A percentile compares a stretch with the other conserved stretches of the same genome.
These are phyloP conservation scores for Ceratocystis eucalypticola DNA, from an alignment of 2,329 filamentous ascomycete genomes.

Conservation along the genomic window DNA sequence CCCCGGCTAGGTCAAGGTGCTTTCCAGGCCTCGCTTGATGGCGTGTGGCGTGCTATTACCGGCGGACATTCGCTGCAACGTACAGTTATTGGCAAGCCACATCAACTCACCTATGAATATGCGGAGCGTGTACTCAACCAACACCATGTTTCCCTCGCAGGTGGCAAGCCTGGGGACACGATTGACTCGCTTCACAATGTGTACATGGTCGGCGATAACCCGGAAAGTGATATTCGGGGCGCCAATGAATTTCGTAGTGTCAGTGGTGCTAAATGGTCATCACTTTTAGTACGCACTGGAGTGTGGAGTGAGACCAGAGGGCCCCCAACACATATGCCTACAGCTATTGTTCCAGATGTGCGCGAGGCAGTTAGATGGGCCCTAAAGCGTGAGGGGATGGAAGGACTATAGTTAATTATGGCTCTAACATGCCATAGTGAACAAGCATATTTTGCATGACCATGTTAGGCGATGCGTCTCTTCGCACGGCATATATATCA, in stretches of 20 bases:
- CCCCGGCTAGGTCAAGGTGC: constrained; percentile 85
- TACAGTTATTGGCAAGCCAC: constrained; percentile 72
- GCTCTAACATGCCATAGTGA: no score
- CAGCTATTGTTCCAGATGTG: constrained; percentile 58
- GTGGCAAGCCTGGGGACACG: constrained; percentile 10
- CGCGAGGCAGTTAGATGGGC: constrained; percentile 66
- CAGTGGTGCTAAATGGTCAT: constrained; percentile 59
- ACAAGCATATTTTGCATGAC: not conserved
- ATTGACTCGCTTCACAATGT: constrained; percentile 49
- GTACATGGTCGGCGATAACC: constrained; percentile 91
- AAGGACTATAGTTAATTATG: constrained; percentile 24
- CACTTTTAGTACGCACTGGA: constrained; percentile 66
- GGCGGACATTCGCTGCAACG: constrained; percentile 46
- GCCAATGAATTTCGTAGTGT: constrained; percentile 62
- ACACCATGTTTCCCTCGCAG: constrained; percentile 35
- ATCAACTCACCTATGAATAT: constrained; percentile 62
- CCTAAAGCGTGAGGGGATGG: constrained; percentile 41
- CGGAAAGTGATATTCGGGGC: constrained; percentile 78
- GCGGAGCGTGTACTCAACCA: constrained; percentile 59
- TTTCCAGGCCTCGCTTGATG: constrained; percentile 69
- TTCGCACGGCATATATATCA: no score
- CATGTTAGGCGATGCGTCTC: no score
- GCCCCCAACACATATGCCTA: constrained; percentile 47
- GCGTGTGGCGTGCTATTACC: constrained; percentile 64
- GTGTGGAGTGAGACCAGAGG: constrained; percentile 44